Evolutionary conservation across 1,139 yeast genomes (phyloP).

Genomic region (Tardiomyces depauwii): DNA sequence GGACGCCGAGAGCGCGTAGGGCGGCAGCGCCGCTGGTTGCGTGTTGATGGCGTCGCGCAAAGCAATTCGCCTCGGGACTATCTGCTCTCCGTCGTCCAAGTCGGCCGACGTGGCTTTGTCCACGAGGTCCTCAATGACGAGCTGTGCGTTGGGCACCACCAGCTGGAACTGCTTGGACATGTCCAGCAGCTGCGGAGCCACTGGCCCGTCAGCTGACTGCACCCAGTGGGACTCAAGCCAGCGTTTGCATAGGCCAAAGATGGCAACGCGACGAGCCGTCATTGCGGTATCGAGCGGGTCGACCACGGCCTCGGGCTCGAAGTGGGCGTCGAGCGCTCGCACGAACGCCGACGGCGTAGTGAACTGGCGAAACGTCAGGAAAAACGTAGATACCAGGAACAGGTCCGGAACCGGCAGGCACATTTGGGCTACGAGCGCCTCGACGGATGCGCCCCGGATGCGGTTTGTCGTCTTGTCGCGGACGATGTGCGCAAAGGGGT

Average conservation of each 20-base stretch:
- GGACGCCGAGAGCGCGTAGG: conserved; percentile 1
- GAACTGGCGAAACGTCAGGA: conserved; percentile 70
- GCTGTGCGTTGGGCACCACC: conserved; percentile 16
- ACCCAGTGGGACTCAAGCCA: conserved; percentile 93
- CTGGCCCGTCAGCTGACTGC: conserved; percentile 43
- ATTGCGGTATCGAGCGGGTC: conserved; percentile 25
- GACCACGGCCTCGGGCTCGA: conserved; percentile 37
- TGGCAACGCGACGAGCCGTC: conserved; percentile 54
- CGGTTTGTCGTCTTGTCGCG: conserved; percentile 38
- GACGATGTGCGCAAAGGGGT: conserved; percentile 25
- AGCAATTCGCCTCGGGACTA: not conserved
- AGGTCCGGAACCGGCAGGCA: conserved; percentile 58
- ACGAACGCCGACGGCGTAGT: conserved; percentile 59
- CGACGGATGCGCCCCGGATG: conserved; percentile 68
- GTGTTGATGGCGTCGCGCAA: not conserved
- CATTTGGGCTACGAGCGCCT: conserved; percentile 57
- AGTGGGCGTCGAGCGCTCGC: conserved; percentile 57
- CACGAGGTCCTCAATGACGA: conserved; percentile 15
- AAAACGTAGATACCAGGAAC: conserved; percentile 63
- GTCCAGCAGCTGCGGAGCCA: conserved; percentile 58
- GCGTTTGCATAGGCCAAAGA: conserved; percentile 55
- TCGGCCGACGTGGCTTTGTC: conserved; percentile 11
- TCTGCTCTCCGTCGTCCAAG: conserved; percentile 1
- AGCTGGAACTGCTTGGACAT: conserved; percentile 42
- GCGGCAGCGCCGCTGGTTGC: not conserved